Evolutionary conservation across 768 basidiomycete species (phyloP).

Genomic region (Termitomyces sp.): DNA sequence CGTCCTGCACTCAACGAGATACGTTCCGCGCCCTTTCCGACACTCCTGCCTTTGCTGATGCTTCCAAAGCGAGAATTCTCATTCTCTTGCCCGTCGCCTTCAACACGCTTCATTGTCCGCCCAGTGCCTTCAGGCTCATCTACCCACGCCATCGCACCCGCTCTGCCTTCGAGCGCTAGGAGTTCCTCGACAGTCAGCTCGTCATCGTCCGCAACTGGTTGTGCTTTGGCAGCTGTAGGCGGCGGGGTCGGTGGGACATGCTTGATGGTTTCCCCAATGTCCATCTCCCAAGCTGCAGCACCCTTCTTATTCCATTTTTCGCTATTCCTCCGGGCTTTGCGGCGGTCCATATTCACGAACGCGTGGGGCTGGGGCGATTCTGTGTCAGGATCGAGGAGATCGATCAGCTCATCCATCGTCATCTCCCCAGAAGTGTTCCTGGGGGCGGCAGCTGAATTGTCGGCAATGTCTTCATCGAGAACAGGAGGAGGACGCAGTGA

Average conservation of each 20-base stretch:
- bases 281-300: conserved; percentile 18
- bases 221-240: background rate
- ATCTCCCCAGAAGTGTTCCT: conserved; percentile 13
- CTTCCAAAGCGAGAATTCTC: background rate
- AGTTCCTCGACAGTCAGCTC: conserved; percentile 21
- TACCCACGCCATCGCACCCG: conserved; percentile 17
- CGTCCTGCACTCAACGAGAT: conserved; percentile 7
- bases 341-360: conserved; percentile 3
- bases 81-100: background rate
- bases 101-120: conserved; percentile 16
- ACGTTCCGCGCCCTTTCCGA: background rate
- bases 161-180: conserved; percentile 11
- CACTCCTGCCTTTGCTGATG: background rate
- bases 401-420: conserved; percentile 15
- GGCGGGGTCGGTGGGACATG: conserved; percentile 1
- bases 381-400: conserved; percentile 6
- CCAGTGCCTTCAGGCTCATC: conserved; percentile 4
- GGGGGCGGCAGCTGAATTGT: background rate
- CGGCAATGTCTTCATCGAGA: background rate
- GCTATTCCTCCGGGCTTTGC: background rate
- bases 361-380: background rate
- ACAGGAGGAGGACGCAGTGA: conserved; percentile 5
- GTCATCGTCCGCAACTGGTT: background rate
- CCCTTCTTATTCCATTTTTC: conserved; percentile 7
- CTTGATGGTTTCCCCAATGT: conserved; percentile 18